Evolutionary conservation across 2,329 filamentous ascomycete genomes (phyloP).

Genomic region (Botrytis paeoniae): DNA sequence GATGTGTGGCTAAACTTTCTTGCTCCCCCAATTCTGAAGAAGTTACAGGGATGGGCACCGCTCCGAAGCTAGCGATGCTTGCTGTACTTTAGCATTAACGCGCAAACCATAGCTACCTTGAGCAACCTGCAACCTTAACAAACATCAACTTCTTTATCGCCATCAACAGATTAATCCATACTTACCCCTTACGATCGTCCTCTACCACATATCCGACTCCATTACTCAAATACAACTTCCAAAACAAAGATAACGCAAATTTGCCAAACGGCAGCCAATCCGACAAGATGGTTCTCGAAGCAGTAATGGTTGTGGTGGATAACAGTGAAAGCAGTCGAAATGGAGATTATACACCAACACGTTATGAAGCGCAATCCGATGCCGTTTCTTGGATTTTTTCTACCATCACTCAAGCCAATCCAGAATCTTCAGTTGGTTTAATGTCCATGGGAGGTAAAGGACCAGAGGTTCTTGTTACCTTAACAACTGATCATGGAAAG

Average conservation of each 20-base stretch:
- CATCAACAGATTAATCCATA: conserved; percentile 4
- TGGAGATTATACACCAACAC: conserved; percentile 85
- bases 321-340: conserved; percentile 99
- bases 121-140: conserved; percentile 6
- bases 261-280: conserved; percentile 13
- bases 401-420: conserved; percentile 90
- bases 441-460: conserved; percentile 99
- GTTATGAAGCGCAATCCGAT: conserved; percentile 95
- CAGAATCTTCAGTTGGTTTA: conserved; percentile 92
- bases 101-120: conserved; percentile 24
- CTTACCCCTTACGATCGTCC: neutral
- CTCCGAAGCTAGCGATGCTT: conserved; percentile 12
- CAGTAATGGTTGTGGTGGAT: conserved; percentile 99
- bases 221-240: neutral
- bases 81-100: conserved; percentile 15
- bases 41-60: neutral
- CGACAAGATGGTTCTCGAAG: conserved; percentile 90
- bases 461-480: conserved; percentile 94
- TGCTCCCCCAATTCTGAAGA: neutral
- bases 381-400: conserved; percentile 94
- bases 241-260: neutral
- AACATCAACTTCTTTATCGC: conserved; percentile 10
- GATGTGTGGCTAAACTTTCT: neutral
- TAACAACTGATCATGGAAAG: conserved; percentile 95
- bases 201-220: neutral